Conservation (phyloP, 306 rosid genomes). For the Cucurbita moschata region DNA sequence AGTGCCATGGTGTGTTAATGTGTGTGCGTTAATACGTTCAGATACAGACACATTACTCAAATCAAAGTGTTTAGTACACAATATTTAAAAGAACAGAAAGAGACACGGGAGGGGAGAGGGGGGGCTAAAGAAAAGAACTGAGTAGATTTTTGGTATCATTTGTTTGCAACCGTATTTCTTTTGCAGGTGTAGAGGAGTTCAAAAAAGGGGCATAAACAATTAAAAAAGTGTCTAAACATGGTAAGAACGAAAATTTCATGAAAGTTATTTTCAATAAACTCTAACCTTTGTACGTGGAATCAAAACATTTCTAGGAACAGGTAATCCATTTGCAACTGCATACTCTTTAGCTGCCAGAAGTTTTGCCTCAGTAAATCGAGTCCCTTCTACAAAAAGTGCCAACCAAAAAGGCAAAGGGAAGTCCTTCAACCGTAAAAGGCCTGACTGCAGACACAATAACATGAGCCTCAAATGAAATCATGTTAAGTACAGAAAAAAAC, state of each 20-base stretch:
- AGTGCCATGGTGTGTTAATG: not conserved
- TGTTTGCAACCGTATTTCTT: not conserved
- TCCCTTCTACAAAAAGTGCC: constrained; percentile 94
- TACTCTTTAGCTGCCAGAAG: constrained; percentile 83
- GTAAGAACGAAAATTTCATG: not conserved
- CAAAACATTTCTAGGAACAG: constrained; percentile 75
- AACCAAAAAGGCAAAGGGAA: constrained; percentile 88
- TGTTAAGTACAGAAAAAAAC: not conserved
- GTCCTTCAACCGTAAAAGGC: constrained; percentile 59
- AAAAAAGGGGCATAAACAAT: not conserved
- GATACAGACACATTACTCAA: not conserved
- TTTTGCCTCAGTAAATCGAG: constrained; percentile 85
- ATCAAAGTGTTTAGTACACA: not conserved
- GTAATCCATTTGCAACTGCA: constrained; percentile 57
- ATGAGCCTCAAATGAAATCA: constrained; percentile 11
- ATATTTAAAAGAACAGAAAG: not conserved
- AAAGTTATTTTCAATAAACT: not conserved
- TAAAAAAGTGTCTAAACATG: not conserved
- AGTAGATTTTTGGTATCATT: not conserved
- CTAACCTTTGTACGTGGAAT: constrained; percentile 93
- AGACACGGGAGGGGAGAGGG: not conserved
- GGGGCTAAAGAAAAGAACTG: not conserved
- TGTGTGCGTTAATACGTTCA: not conserved
- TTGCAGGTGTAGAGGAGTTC: not conserved
- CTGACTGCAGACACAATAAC: constrained; percentile 43